Conservation (phyloP, 257 asterid species). For the Rauvolfia tetraphylla region DNA sequence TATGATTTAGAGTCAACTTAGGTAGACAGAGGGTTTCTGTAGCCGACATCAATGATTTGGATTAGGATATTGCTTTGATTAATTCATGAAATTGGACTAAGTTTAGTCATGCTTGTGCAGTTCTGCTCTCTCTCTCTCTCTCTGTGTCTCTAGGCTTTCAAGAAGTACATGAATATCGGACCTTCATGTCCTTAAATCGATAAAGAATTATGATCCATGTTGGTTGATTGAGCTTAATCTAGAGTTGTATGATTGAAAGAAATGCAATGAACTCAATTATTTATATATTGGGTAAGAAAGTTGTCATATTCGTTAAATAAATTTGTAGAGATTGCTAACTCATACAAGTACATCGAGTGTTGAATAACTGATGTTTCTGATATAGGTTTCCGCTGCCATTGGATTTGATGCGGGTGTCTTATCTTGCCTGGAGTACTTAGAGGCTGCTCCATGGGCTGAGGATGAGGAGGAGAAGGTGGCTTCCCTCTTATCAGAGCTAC, state of each 20-base stretch:
- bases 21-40: background rate
- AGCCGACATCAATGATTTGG: background rate
- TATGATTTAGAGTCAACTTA: background rate
- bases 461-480: conserved; percentile 94
- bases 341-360: background rate
- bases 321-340: background rate
- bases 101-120: background rate
- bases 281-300: background rate
- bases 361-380: conserved; percentile 2
- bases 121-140: too few relatives aligned
- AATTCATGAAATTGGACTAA: background rate
- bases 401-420: conserved; percentile 92
- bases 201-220: background rate
- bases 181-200: background rate
- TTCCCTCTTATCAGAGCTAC: conserved; percentile 74
- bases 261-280: background rate
- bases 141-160: background rate
- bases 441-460: conserved; percentile 99
- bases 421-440: conserved; percentile 87
- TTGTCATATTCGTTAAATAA: background rate
- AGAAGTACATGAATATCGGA: background rate
- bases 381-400: conserved; percentile 88
- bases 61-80: background rate
- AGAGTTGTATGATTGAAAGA: background rate
- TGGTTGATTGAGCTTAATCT: background rate